These are phyloP conservation scores for Mucor saturninus DNA, from an alignment of 371 early-diverging fungal species.

Conservation along the genomic window DNA sequence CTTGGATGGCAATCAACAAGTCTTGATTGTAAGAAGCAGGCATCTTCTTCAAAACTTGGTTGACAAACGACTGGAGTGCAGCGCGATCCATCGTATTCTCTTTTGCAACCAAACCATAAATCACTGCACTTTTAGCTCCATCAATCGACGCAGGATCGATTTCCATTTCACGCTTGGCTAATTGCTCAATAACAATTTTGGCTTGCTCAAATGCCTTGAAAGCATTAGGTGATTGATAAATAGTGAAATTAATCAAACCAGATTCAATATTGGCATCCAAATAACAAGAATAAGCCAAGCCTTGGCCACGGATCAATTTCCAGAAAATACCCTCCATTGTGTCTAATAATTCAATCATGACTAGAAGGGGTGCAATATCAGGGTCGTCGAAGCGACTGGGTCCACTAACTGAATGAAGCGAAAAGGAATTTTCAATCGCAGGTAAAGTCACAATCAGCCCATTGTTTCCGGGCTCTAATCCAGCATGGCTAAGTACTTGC, in stretches of 20 bases:
- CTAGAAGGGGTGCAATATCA: slow-evolving; percentile 63
- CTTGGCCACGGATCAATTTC: slow-evolving; percentile 72
- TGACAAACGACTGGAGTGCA: slow-evolving; percentile 64
- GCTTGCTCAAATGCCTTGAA: slow-evolving; percentile 67
- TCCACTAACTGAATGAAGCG: slow-evolving; percentile 54
- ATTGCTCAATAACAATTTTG: slow-evolving; percentile 56
- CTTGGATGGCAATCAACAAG: slow-evolving; percentile 51
- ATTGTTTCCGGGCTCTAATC: slow-evolving; percentile 56
- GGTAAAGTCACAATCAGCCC: slow-evolving; percentile 63
- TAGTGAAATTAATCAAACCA: slow-evolving; percentile 58
- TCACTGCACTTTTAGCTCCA: slow-evolving; percentile 71
- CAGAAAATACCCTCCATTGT: slow-evolving; percentile 71
- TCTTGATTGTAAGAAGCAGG: slow-evolving; percentile 59
- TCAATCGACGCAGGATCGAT: slow-evolving; percentile 62
- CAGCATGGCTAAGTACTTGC: slow-evolving; percentile 55
- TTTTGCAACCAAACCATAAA: slow-evolving; percentile 60
- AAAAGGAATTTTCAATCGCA: slow-evolving; percentile 66
- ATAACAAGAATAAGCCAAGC: slow-evolving; percentile 66
- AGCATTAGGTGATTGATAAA: slow-evolving; percentile 65
- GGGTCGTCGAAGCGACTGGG: slow-evolving; percentile 59
- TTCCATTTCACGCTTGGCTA: slow-evolving; percentile 50
- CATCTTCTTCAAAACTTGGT: slow-evolving; percentile 62
- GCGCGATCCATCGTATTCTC: slow-evolving; percentile 65
- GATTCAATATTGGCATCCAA: slow-evolving; percentile 56
- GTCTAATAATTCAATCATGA: slow-evolving; percentile 65